Evolutionary conservation across 139 green algal species (phyloP).

Genomic region (Coelastrella sp.): DNA sequence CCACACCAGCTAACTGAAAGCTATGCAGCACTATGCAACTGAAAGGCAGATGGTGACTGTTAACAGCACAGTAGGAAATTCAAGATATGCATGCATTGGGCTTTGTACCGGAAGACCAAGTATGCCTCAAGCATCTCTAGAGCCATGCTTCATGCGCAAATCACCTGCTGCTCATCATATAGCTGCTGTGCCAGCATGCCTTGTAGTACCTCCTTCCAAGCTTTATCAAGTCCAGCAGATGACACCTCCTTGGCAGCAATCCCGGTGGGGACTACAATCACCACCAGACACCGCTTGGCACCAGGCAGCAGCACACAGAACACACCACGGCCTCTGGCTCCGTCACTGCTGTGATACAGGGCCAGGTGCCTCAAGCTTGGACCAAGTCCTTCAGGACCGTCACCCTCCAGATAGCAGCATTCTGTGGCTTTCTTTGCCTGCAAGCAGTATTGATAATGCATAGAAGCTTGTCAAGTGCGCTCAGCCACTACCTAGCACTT

Average conservation of each 20-base stretch:
- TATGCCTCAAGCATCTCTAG: no score
- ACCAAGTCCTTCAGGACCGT: slow-evolving; percentile 57
- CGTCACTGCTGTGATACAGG: slow-evolving; percentile 75
- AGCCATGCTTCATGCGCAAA: neutral
- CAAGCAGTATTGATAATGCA: slow-evolving; percentile 17
- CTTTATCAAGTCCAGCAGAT: slow-evolving; percentile 54
- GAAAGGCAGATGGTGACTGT: no score
- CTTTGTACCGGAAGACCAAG: no score
- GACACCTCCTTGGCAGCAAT: slow-evolving; percentile 62
- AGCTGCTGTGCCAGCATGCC: neutral
- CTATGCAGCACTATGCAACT: no score
- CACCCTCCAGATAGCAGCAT: slow-evolving; percentile 74
- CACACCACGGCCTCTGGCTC: slow-evolving; percentile 57
- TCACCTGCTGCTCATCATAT: slow-evolving; percentile 36
- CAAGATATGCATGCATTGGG: no score
- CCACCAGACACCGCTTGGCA: slow-evolving; percentile 58
- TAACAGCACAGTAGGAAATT: no score
- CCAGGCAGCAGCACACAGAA: slow-evolving; percentile 71
- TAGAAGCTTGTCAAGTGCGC: no score
- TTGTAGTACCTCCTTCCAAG: slow-evolving; percentile 68
- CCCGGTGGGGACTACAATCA: slow-evolving; percentile 63
- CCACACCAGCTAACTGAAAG: no score
- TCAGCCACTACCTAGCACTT: no score
- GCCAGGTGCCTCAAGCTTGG: slow-evolving; percentile 69
- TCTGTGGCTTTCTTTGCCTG: slow-evolving; percentile 46